Evolutionary conservation across 2,329 filamentous ascomycete species (phyloP), one percentile per base, ranked within the genome.

Genomic region (Ascochyta fabae): DNA sequence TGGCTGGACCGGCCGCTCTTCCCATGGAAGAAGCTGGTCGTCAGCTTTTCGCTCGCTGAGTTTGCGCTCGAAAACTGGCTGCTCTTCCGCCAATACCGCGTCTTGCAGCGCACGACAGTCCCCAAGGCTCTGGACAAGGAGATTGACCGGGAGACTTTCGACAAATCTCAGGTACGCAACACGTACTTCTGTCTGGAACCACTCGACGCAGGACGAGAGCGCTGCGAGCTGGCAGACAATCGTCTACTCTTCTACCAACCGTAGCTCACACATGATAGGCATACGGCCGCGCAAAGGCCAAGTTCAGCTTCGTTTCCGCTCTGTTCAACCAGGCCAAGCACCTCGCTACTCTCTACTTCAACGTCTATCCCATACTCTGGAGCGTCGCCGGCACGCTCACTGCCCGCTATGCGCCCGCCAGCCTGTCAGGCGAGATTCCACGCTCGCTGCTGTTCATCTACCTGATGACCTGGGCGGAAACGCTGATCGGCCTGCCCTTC

Each of bases 11-110:
- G 91, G 72, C 93, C 94, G 55, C 83, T 91, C 72, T 96, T 98
- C 81, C 94, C 95, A 51, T 99, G 95, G 95, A 99, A 97, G 86
- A 90, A 87, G 75, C 87, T 99, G 69, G 93, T 99, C 70, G 85
- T 98, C 67, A 91, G 92, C 70, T 99, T 99, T 81, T 96, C 92
- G 27, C 76, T 98, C 68, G 92, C 90, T 59, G 92, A 99, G 75
- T 98, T 91, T 76, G 79, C 92, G 50, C 88, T 99, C 72, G 95
- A 99, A 77, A 88, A 91, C 40, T 91, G 94, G 79, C 87, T 99
- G 48, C 92, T 92, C 24, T 81, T 91, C 66, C 91, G 95, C 54
- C 95, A 99, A 77, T 98, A 97, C 77, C 86, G 87, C 65, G 86
- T 97, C 52, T 84, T 98, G 58, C 86, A 94, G 73, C 86, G 87